These are phyloP conservation scores for Juglanconis sp. DNA, from an alignment of 2,329 filamentous ascomycete genomes.

Conservation along the genomic window DNA sequence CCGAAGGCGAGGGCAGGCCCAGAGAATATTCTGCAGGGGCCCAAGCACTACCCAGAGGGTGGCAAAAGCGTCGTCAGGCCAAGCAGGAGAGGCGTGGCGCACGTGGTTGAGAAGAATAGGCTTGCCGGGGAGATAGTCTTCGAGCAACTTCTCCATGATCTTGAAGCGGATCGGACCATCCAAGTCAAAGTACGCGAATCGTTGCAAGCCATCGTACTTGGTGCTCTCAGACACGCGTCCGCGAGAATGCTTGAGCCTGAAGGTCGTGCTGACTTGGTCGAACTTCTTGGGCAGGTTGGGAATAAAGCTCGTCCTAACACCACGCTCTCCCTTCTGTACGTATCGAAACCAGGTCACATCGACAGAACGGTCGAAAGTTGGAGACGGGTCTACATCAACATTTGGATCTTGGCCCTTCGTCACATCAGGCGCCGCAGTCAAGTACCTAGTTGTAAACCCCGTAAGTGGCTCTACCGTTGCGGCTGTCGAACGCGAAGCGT, in stretches of 20 bases:
- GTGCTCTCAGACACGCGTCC: background rate
- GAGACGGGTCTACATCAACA: conserved; percentile 24
- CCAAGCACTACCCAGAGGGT: conserved; percentile 26
- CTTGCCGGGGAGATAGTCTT: conserved; percentile 17
- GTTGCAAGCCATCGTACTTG: background rate
- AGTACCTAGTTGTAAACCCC: background rate
- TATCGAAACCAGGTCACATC: conserved; percentile 21
- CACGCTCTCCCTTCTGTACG: background rate
- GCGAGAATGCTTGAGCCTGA: conserved; percentile 1
- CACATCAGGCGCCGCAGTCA: background rate
- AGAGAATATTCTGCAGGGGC: conserved; percentile 24
- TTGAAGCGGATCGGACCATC: conserved; percentile 23
- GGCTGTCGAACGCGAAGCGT: background rate
- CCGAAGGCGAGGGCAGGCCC: conserved; percentile 33
- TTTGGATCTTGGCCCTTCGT: background rate
- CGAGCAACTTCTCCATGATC: conserved; percentile 21
- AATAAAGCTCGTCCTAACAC: background rate
- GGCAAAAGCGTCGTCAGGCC: conserved; percentile 33
- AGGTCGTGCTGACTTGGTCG: conserved; percentile 9
- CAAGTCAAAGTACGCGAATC: conserved; percentile 22
- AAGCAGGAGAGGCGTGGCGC: conserved; percentile 31
- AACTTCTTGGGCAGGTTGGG: conserved; percentile 15
- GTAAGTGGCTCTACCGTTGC: background rate
- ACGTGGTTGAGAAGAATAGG: conserved; percentile 26
- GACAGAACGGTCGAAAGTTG: conserved; percentile 22